phyloP scores from a whole-genome alignment of 2,329 filamentous ascomycete species.

The Epichloe elymi region DNA sequence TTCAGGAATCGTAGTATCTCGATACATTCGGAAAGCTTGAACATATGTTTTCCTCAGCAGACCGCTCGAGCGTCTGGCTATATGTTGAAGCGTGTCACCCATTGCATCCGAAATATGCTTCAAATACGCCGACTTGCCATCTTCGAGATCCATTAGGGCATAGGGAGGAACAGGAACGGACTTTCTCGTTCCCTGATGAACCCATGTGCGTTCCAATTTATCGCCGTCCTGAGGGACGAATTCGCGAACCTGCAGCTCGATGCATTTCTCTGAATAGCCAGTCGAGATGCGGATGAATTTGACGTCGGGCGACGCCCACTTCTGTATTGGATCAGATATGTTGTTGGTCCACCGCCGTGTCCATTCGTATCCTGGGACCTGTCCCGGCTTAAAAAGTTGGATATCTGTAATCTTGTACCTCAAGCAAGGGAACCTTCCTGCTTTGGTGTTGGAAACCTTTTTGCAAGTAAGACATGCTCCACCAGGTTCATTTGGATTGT shows the following conservation, averaged over 20 bases:
- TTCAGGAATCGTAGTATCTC: slow-evolving; percentile 16
- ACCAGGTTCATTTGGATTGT: slow-evolving; percentile 31
- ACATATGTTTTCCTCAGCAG: slow-evolving; percentile 38
- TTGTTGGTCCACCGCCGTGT: slow-evolving; percentile 44
- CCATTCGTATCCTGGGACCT: slow-evolving; percentile 46
- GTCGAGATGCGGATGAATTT: slow-evolving; percentile 39
- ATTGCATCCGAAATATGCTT: slow-evolving; percentile 36
- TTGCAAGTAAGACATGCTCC: slow-evolving; percentile 41
- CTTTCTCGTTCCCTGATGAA: slow-evolving; percentile 29
- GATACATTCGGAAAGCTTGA: slow-evolving; percentile 27
- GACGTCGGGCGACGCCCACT: slow-evolving; percentile 40
- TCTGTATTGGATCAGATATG: slow-evolving; percentile 40
- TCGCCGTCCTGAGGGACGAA: slow-evolving; percentile 44
- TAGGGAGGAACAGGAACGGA: slow-evolving; percentile 41
- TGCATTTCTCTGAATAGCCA: slow-evolving; percentile 34
- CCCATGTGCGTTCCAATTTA: slow-evolving; percentile 41
- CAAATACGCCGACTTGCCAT: slow-evolving; percentile 33
- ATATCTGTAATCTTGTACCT: slow-evolving; percentile 49
- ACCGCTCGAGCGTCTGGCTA: slow-evolving; percentile 18
- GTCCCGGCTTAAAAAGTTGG: slow-evolving; percentile 43
- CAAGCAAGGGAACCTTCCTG: slow-evolving; percentile 42
- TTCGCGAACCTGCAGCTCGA: slow-evolving; percentile 37
- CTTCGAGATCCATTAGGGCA: slow-evolving; percentile 42
- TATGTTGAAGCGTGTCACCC: slow-evolving; percentile 31
- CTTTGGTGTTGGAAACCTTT: slow-evolving; percentile 32